Evolutionary conservation across 2,329 filamentous ascomycete species (phyloP).

Genomic region (Penicillium nordicum): DNA sequence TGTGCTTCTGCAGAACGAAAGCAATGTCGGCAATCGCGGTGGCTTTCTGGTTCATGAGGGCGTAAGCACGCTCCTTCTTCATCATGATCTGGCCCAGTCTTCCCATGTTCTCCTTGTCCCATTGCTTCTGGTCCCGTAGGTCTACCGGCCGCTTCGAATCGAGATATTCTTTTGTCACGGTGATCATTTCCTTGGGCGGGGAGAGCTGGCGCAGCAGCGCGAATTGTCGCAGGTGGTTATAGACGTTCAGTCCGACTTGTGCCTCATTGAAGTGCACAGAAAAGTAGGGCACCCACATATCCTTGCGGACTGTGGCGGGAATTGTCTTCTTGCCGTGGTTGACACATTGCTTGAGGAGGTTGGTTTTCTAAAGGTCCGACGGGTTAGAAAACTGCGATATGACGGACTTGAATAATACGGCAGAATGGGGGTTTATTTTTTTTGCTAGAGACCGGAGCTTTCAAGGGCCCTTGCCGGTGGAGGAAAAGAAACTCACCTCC

Average conservation of each 20-base stretch:
- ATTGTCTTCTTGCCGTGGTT: slow-evolving; percentile 64
- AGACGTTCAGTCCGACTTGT: slow-evolving; percentile 53
- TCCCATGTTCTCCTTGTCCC: slow-evolving; percentile 39
- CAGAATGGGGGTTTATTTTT: background rate
- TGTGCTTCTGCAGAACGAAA: slow-evolving; percentile 52
- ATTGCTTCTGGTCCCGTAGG: slow-evolving; percentile 39
- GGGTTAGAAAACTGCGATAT: slow-evolving; percentile 9
- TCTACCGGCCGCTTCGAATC: slow-evolving; percentile 39
- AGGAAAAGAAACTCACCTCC: slow-evolving; percentile 43
- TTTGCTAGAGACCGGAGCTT: background rate
- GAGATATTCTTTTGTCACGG: slow-evolving; percentile 44
- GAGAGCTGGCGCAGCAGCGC: slow-evolving; percentile 56
- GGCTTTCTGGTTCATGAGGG: slow-evolving; percentile 63
- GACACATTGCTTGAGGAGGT: slow-evolving; percentile 55
- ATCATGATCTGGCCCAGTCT: slow-evolving; percentile 45
- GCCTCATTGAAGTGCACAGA: slow-evolving; percentile 54
- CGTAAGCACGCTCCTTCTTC: slow-evolving; percentile 50
- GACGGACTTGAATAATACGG: background rate
- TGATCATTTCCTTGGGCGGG: slow-evolving; percentile 46
- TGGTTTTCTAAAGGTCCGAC: slow-evolving; percentile 44
- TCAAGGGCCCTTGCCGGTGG: no score
- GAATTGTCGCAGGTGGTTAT: slow-evolving; percentile 59
- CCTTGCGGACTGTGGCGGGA: slow-evolving; percentile 56
- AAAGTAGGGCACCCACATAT: slow-evolving; percentile 61
- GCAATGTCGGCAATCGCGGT: slow-evolving; percentile 60